phyloP scores from a whole-genome alignment of 2,329 filamentous ascomycete genomes.

The Rutstroemia sp. region DNA sequence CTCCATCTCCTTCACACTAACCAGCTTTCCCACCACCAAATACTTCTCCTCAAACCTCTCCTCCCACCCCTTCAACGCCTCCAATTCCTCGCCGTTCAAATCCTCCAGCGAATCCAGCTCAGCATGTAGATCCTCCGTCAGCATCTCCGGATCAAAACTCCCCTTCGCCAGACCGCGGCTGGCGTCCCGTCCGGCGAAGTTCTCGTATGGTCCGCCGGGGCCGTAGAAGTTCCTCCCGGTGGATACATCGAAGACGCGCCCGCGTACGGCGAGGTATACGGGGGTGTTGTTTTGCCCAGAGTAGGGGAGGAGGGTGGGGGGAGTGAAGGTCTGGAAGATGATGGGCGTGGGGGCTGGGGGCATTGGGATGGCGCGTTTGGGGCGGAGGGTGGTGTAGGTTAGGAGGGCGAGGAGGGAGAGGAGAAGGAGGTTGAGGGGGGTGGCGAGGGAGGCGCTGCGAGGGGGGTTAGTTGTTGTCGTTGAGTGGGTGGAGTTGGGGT shows the following conservation, averaged over 20 bases:
- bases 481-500: background rate
- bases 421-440: constrained; percentile 57
- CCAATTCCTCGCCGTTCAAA: constrained; percentile 66
- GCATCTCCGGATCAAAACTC: constrained; percentile 91
- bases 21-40: constrained; percentile 81
- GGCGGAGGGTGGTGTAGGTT: constrained; percentile 47
- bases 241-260: constrained; percentile 84
- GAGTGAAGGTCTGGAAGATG: constrained; percentile 65
- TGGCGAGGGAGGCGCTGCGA: constrained; percentile 28
- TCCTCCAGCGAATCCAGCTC: constrained; percentile 72
- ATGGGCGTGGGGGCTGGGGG: constrained; percentile 47
- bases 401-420: constrained; percentile 49
- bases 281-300: constrained; percentile 68
- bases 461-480: background rate
- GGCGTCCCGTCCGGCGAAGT: constrained; percentile 92
- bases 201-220: constrained; percentile 87
- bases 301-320: constrained; percentile 74
- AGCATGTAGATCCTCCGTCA: constrained; percentile 82
- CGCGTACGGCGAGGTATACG: constrained; percentile 87
- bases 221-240: constrained; percentile 91
- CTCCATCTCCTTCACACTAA: constrained; percentile 30
- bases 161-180: constrained; percentile 80
- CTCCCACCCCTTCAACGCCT: constrained; percentile 85
- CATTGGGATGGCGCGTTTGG: constrained; percentile 38
- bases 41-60: constrained; percentile 93